A percentile compares a stretch with the other conserved stretches of the same genome.
Conservation (phyloP, 345 rosid species). For the Gynandropsis gynandra region DNA sequence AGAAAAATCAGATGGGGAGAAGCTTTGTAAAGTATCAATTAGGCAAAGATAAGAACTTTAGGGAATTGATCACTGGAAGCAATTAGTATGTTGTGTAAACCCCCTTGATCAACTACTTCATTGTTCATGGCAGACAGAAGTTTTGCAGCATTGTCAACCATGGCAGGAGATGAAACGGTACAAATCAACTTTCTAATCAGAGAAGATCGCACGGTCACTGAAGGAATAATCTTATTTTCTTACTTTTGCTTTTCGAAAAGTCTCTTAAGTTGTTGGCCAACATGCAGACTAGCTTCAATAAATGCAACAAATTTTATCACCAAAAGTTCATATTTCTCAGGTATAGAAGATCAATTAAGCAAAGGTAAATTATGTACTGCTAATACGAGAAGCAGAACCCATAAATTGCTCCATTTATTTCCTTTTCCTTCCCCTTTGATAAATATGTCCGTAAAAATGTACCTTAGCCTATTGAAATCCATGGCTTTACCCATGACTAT, state of each 20-base stretch:
- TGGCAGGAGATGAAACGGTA: slow-evolving; percentile 58
- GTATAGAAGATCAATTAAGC: slow-evolving; percentile 12
- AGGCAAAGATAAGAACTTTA: slow-evolving; percentile 54
- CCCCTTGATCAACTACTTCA: slow-evolving; percentile 75
- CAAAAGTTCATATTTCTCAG: slow-evolving; percentile 29
- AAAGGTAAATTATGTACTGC: slow-evolving; percentile 4
- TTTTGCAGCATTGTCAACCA: slow-evolving; percentile 59
- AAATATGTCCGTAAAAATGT: background rate
- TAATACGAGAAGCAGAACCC: background rate
- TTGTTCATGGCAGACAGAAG: slow-evolving; percentile 58
- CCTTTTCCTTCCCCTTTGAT: slow-evolving; percentile 1
- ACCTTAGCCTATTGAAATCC: background rate
- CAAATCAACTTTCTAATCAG: slow-evolving; percentile 58
- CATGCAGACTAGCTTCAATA: slow-evolving; percentile 61
- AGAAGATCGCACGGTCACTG: slow-evolving; percentile 35
- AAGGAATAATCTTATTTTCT: slow-evolving; percentile 21
- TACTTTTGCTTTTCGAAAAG: slow-evolving; percentile 43
- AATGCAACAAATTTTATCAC: slow-evolving; percentile 75
- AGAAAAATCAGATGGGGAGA: no score
- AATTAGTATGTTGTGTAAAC: slow-evolving; percentile 49
- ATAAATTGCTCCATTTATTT: background rate
- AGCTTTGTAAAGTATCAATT: background rate
- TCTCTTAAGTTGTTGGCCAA: slow-evolving; percentile 68
- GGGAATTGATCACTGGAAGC: slow-evolving; percentile 53
- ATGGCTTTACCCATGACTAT: slow-evolving; percentile 13